phyloP scores from a whole-genome alignment of 225 moss, liverwort and hornwort species.

The Thuidium tamariscinum region DNA sequence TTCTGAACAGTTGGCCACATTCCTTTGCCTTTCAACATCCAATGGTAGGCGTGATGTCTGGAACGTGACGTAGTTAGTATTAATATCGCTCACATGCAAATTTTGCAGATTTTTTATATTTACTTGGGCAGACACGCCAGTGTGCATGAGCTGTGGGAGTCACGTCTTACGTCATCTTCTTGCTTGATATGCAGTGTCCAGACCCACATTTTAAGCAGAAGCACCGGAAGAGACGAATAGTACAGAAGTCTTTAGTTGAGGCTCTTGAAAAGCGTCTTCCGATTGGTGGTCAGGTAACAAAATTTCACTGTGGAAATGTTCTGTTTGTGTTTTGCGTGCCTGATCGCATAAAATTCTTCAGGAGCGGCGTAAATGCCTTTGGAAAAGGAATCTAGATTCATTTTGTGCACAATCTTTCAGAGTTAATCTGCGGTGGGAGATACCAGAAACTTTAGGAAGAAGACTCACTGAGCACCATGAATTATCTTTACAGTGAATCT shows the following conservation, averaged over 20 bases:
- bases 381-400: neutral
- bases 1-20: neutral
- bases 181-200: slow-evolving; percentile 35
- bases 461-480: neutral
- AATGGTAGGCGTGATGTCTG: neutral
- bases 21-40: neutral
- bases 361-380: neutral
- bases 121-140: neutral
- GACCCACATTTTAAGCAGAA: slow-evolving; percentile 82
- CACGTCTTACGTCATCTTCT: neutral
- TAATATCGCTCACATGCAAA: neutral
- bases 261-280: slow-evolving; percentile 36
- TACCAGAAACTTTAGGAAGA: too few relatives aligned
- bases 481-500: neutral
- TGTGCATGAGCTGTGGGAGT: neutral
- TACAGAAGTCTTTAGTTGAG: slow-evolving; percentile 63
- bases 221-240: slow-evolving; percentile 71
- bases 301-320: neutral
- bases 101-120: neutral
- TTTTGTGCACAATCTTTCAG: neutral
- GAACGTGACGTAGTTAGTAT: neutral
- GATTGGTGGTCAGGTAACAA: slow-evolving; percentile 39
- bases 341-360: neutral
- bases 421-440: neutral
- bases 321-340: neutral